Percentiles rank a stretch among this genome's conserved stretches.
Conservation (phyloP, 164 flowering plant species). For the Protea cynaroides region DNA sequence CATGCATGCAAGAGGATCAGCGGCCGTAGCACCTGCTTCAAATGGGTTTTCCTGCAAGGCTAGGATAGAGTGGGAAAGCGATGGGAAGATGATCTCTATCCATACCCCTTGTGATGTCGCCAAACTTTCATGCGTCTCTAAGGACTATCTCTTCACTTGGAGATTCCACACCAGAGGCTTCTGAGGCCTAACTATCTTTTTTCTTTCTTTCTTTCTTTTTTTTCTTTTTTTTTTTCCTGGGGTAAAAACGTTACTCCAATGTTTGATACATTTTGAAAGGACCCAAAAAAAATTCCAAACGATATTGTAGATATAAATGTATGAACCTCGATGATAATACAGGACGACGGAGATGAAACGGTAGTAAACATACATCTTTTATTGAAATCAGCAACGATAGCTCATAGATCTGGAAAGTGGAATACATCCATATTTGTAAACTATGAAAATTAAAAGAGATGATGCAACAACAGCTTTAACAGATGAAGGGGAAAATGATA, state of each 20-base stretch:
- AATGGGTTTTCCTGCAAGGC: slow-evolving; percentile 68
- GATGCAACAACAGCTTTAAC: too few species aligned
- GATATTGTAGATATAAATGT: background rate
- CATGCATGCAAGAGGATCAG: slow-evolving; percentile 53
- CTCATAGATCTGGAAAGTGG: too few species aligned
- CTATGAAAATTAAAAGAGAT: background rate
- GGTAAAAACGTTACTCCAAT: too few species aligned
- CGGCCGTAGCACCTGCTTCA: slow-evolving; percentile 22
- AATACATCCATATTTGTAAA: too few species aligned
- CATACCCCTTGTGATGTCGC: slow-evolving; percentile 56
- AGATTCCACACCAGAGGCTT: slow-evolving; percentile 49
- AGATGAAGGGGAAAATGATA: too few species aligned
- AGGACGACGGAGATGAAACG: background rate
- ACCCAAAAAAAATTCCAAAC: background rate
- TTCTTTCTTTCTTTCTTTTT: too few species aligned
- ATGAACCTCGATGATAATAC: background rate
- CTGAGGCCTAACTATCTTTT: slow-evolving; percentile 17
- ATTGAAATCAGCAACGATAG: too few species aligned
- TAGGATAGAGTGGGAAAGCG: slow-evolving; percentile 71
- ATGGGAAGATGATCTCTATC: slow-evolving; percentile 38
- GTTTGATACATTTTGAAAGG: too few species aligned
- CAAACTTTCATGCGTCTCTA: slow-evolving; percentile 51
- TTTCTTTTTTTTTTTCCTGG: too few species aligned
- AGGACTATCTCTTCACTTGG: slow-evolving; percentile 75
- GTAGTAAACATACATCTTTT: too few species aligned